phyloP scores from a whole-genome alignment of 371 early-diverging fungal genomes.

The Mucor plumbeus region DNA sequence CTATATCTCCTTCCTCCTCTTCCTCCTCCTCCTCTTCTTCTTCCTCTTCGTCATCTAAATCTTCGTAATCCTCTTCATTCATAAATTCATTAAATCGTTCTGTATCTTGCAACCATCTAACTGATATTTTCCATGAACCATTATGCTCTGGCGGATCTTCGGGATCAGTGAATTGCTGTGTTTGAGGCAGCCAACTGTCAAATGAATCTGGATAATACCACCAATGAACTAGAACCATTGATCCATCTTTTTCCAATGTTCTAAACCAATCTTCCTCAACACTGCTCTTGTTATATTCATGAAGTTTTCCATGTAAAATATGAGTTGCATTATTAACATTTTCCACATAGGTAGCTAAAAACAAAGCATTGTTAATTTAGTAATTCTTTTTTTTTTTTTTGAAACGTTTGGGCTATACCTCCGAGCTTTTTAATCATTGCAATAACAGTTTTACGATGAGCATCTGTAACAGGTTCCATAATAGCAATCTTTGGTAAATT shows the following conservation, averaged over 20 bases:
- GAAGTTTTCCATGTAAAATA: constrained; percentile 57
- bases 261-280: constrained; percentile 76
- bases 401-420: constrained; percentile 35
- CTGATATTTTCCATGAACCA: constrained; percentile 73
- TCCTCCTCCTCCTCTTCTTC: constrained; percentile 33
- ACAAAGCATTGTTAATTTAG: not conserved
- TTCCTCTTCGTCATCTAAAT: constrained; percentile 29
- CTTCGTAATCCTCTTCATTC: constrained; percentile 82
- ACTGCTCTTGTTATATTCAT: constrained; percentile 40
- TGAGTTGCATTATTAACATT: constrained; percentile 64
- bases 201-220: constrained; percentile 87
- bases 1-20: constrained; percentile 27
- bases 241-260: constrained; percentile 70
- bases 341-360: constrained; percentile 48
- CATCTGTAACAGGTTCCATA: constrained; percentile 44
- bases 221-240: constrained; percentile 78
- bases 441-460: constrained; percentile 46
- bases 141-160: constrained; percentile 68
- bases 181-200: constrained; percentile 78
- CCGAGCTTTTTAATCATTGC: constrained; percentile 50
- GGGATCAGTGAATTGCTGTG: constrained; percentile 69
- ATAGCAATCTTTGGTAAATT: constrained; percentile 57
- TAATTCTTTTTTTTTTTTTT: not conserved
- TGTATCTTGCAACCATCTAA: constrained; percentile 83
- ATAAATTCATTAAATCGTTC: constrained; percentile 75